These are phyloP conservation scores for Cutaneotrichosporon cyanovorans DNA, from an alignment of 1,284 basidiomycete species.

Conservation along the genomic window DNA sequence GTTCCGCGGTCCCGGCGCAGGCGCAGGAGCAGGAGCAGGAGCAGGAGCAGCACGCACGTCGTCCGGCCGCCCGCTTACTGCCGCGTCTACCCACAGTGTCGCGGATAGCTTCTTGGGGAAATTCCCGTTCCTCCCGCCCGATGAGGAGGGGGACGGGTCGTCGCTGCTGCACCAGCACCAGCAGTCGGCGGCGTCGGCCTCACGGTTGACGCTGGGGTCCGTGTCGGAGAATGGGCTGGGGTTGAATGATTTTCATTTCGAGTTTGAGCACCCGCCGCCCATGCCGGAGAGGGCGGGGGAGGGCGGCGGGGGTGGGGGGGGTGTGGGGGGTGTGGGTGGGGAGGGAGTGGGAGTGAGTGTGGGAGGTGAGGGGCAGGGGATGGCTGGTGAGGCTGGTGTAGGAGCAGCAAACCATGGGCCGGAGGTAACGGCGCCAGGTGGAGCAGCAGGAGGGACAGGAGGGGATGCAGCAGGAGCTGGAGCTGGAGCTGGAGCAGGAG, in stretches of 20 bases:
- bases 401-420: too few species aligned
- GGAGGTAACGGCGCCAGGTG: too few species aligned
- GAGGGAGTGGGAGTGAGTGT: too few species aligned
- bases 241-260: conserved; percentile 39
- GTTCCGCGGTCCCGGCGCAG: conserved; percentile 2
- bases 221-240: conserved; percentile 31
- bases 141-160: conserved; percentile 18
- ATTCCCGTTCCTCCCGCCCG: conserved; percentile 41
- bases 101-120: conserved; percentile 39
- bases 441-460: too few species aligned
- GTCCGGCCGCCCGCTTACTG: conserved; percentile 10
- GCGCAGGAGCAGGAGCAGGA: conserved; percentile 1
- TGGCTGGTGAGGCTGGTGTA: too few species aligned
- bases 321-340: too few species aligned
- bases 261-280: conserved; percentile 15
- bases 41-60: background rate
- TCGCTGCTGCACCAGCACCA: background rate
- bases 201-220: conserved; percentile 19
- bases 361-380: too few species aligned
- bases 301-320: too few species aligned
- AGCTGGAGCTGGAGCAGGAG: too few species aligned
- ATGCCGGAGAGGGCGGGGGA: too few species aligned
- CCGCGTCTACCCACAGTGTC: conserved; percentile 26
- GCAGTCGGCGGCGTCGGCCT: background rate
- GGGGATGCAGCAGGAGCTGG: too few species aligned